Evolutionary conservation across 106 monocot genomes (phyloP).

Genomic region (Cymbidium sinense): DNA sequence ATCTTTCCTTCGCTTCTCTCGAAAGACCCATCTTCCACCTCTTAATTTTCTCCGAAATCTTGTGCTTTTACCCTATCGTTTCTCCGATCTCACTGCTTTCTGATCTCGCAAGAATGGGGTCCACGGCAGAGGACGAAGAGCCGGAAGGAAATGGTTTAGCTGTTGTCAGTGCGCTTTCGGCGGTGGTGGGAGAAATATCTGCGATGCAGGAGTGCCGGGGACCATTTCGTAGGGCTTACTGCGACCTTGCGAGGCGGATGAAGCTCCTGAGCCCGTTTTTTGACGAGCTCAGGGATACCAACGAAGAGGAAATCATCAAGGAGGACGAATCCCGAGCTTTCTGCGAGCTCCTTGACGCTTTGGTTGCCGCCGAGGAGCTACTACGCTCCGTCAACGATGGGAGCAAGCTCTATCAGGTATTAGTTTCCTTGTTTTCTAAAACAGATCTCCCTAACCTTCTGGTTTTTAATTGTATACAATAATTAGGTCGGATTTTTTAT

Average conservation of each 20-base stretch:
- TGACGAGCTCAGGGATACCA: slow-evolving; percentile 60
- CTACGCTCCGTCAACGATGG: slow-evolving; percentile 47
- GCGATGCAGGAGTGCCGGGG: slow-evolving; percentile 65
- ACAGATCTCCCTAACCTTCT: not conserved
- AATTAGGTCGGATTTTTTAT: not conserved
- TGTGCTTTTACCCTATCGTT: not conserved
- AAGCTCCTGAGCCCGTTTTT: slow-evolving; percentile 75
- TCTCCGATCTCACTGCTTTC: not conserved
- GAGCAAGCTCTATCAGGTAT: slow-evolving; percentile 89
- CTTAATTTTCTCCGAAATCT: not conserved
- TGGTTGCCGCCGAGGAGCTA: slow-evolving; percentile 47
- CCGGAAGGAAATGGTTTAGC: slow-evolving; percentile 5
- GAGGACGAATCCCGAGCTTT: slow-evolving; percentile 22
- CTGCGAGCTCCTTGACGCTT: slow-evolving; percentile 19
- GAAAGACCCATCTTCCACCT: not conserved
- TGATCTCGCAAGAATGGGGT: not conserved
- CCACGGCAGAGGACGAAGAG: not conserved
- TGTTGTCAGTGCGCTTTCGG: slow-evolving; percentile 18
- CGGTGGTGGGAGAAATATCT: slow-evolving; percentile 45
- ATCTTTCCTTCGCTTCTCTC: not conserved
- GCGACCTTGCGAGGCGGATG: slow-evolving; percentile 57
- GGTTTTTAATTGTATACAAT: not conserved
- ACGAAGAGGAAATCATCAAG: slow-evolving; percentile 1
- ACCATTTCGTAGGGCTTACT: slow-evolving; percentile 47
- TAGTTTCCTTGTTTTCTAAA: not conserved